Percentiles rank a stretch among this genome's conserved stretches.
Conservation (phyloP, 2,329 filamentous ascomycete genomes). For the Incumbomyces delicatus region DNA sequence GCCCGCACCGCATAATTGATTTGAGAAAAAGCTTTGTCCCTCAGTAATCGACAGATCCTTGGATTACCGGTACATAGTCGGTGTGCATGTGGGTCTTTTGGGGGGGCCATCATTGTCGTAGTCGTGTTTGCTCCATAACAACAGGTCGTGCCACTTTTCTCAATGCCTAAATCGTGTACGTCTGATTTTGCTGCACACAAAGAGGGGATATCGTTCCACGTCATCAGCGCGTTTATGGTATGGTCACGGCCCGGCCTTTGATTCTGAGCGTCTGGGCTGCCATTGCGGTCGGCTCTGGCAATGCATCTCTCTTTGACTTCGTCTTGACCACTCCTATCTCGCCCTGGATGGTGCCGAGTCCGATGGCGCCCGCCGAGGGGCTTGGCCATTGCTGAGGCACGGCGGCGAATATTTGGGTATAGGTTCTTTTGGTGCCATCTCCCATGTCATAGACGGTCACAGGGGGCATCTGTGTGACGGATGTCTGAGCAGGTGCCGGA, state of each 20-base stretch:
- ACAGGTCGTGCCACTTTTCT: too few relatives aligned
- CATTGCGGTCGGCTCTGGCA: slow-evolving; percentile 1
- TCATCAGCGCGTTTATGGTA: too few relatives aligned
- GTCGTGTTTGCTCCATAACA: too few relatives aligned
- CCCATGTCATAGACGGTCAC: slow-evolving; percentile 21
- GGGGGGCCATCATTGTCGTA: too few relatives aligned
- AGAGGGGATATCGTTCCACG: too few relatives aligned
- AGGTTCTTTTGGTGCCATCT: slow-evolving; percentile 14
- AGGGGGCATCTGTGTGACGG: slow-evolving; percentile 22
- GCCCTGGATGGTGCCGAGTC: slow-evolving; percentile 23
- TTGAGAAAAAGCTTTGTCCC: too few relatives aligned
- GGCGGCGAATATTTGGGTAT: slow-evolving; percentile 22
- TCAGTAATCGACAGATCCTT: too few relatives aligned
- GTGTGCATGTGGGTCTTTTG: too few relatives aligned
- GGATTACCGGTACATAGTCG: too few relatives aligned
- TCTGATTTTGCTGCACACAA: too few relatives aligned
- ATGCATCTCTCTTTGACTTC: slow-evolving; percentile 8
- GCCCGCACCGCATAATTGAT: too few relatives aligned
- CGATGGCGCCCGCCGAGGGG: slow-evolving; percentile 23
- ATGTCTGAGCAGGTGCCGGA: slow-evolving; percentile 19
- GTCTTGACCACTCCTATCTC: slow-evolving; percentile 17
- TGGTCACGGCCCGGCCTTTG: slow-evolving; percentile 1
- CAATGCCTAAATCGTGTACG: too few relatives aligned
- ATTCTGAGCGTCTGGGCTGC: slow-evolving; percentile 2
- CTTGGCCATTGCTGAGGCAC: slow-evolving; percentile 25